phyloP scores from a whole-genome alignment of 257 asterid genomes.

The Rhazya stricta region DNA sequence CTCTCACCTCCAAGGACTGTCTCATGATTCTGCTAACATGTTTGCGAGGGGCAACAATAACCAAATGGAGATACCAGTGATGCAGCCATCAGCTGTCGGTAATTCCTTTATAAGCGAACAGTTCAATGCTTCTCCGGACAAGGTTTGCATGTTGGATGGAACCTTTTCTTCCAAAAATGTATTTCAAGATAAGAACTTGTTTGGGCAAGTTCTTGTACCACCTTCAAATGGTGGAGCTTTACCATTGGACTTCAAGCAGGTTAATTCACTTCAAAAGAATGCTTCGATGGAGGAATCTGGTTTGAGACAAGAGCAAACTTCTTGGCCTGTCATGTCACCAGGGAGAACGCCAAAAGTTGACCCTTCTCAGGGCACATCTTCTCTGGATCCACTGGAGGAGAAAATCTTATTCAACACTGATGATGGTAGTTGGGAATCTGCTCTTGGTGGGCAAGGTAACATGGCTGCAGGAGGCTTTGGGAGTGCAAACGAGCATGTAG shows the following conservation, averaged over 20 bases:
- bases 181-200: slow-evolving; percentile 37
- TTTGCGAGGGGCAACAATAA: slow-evolving; percentile 27
- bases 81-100: slow-evolving; percentile 33
- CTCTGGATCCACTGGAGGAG: slow-evolving; percentile 67
- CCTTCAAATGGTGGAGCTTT: slow-evolving; percentile 27
- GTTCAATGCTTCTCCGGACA: slow-evolving; percentile 31
- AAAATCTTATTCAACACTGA: slow-evolving; percentile 54
- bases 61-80: slow-evolving; percentile 26
- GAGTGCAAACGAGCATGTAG: slow-evolving; percentile 29
- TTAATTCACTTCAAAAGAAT: slow-evolving; percentile 29
- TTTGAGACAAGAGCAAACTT: slow-evolving; percentile 36
- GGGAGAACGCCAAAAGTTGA: slow-evolving; percentile 27
- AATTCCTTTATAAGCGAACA: slow-evolving; percentile 34
- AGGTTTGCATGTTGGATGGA: slow-evolving; percentile 27
- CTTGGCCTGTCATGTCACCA: slow-evolving; percentile 25
- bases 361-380: slow-evolving; percentile 29
- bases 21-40: slow-evolving; percentile 30
- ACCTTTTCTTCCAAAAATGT: slow-evolving; percentile 27
- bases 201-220: slow-evolving; percentile 38
- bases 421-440: slow-evolving; percentile 43
- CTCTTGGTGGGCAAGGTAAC: slow-evolving; percentile 29
- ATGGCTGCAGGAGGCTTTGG: slow-evolving; percentile 29
- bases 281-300: slow-evolving; percentile 25
- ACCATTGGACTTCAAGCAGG: slow-evolving; percentile 33
- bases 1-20: slow-evolving; percentile 36